Evolutionary conservation across 345 rosid species (phyloP), one percentile per base, ranked within the genome.

Genomic region (Murraya koenigii): DNA sequence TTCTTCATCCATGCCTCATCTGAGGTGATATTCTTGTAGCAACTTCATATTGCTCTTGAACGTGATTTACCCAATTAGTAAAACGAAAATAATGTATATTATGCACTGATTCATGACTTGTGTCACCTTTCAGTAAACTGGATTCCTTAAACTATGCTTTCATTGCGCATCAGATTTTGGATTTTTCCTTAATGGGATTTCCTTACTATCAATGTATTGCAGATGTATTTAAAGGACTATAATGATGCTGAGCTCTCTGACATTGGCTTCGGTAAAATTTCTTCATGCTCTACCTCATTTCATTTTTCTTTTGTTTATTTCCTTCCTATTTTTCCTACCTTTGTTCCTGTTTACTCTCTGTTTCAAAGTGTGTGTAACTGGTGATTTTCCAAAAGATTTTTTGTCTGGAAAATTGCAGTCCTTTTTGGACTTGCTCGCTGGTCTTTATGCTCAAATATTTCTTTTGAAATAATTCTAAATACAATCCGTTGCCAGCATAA

Each of bases 201-300:
- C 19, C 11, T 25, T 66, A 55, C 49, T 54, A 20, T 15, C 59
- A 22, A 11, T 17, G 54, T 66, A 47, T 75, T 79, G 61, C 79
- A 81, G 81, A 73, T 62, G 74, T 71, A 66, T 68, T 66, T 81
- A 28, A 79, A 64, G 44, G 58, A 81, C 77, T 68, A 36, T 78
- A 69, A 73, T 70, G 74, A 77, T 28, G 79, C 82, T 25, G 83
- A 84, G 79, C 81, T 84, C 68, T 78, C 76, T 67, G 81, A 60
- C 58, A 47, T 81, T 64, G 80, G 82, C 63, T 72, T 81, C 80
- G 82, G 82, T 81, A 76, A 32, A 69, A 32, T 54, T 13, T 6
- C 35, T 30, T 60, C 28, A 60, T 2, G 33, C 0, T 61, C 26
- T 26, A 26, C 33, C 64, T 60, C 11, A 3, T 3, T 15, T 61